A percentile compares a stretch with the other conserved stretches of the same genome.
Conservation (phyloP, 202 grass and related monocot species). For the Setaria viridis region DNA sequence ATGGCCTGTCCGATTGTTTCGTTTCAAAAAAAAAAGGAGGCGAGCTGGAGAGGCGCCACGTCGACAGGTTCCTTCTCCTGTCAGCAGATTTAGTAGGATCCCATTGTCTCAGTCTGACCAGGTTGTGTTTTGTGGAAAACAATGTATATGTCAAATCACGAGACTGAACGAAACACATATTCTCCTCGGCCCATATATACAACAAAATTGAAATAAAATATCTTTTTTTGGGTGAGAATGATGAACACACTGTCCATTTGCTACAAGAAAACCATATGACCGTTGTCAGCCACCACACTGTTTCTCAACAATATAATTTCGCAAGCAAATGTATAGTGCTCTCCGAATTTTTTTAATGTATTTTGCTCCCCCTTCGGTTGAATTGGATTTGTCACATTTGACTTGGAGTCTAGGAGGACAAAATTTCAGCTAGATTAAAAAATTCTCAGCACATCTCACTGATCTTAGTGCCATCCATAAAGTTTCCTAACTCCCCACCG, state of each 20-base stretch:
- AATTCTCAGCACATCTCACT: conserved; percentile 17
- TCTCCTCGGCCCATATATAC: background rate
- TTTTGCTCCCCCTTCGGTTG: conserved; percentile 14
- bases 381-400: background rate
- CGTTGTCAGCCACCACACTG: background rate
- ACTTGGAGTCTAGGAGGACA: background rate
- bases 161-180: background rate
- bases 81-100: conserved; percentile 38
- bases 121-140: background rate
- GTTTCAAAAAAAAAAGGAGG: background rate
- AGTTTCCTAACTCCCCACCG: background rate
- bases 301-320: background rate
- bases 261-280: background rate
- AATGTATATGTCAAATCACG: background rate
- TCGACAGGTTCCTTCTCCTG: conserved; percentile 18
- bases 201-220: background rate
- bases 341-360: background rate
- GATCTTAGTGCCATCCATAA: conserved; percentile 26
- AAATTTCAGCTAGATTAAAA: background rate
- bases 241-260: background rate
- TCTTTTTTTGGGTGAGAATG: background rate
- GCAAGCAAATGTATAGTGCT: background rate
- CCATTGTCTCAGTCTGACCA: background rate
- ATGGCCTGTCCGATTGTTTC: conserved; percentile 36
- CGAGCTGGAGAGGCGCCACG: background rate